Evolutionary conservation across 306 rosid genomes (phyloP).

Genomic region (Vigna reflexopilosa): DNA sequence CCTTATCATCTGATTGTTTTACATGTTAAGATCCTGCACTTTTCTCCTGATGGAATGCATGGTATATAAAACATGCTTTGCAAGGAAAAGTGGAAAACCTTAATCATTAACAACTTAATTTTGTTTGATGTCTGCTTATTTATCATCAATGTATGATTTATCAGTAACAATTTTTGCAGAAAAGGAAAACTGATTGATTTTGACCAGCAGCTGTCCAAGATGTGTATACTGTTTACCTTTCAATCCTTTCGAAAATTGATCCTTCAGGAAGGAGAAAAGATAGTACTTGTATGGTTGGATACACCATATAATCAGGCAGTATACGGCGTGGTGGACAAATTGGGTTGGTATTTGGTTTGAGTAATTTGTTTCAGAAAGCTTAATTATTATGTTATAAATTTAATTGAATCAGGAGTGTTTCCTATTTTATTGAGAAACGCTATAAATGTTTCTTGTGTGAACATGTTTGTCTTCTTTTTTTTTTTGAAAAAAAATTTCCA

Average conservation of each 20-base stretch:
- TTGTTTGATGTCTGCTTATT: background rate
- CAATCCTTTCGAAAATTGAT: constrained; percentile 87
- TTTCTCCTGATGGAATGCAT: constrained; percentile 24
- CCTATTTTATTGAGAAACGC: constrained; percentile 18
- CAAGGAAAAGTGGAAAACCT: constrained; percentile 5
- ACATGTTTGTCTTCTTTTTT: constrained; percentile 16
- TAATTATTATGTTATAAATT: constrained; percentile 35
- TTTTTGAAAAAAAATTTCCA: background rate
- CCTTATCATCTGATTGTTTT: constrained; percentile 11
- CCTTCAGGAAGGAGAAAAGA: constrained; percentile 99
- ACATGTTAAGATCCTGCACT: background rate
- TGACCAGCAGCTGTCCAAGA: constrained; percentile 80
- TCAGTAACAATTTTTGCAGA: constrained; percentile 56
- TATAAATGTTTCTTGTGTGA: constrained; percentile 19
- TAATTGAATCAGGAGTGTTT: constrained; percentile 8
- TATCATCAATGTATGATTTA: constrained; percentile 30
- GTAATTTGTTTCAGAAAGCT: constrained; percentile 32
- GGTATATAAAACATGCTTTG: constrained; percentile 26
- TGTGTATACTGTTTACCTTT: constrained; percentile 84
- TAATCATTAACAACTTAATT: constrained; percentile 11
- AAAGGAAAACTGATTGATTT: constrained; percentile 58
- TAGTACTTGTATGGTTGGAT: constrained; percentile 93
- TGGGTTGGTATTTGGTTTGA: constrained; percentile 60
- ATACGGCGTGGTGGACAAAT: constrained; percentile 89
- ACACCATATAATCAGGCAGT: constrained; percentile 96